phyloP scores from a whole-genome alignment of 2,329 filamentous ascomycete species.

The Xylaria sp. region DNA sequence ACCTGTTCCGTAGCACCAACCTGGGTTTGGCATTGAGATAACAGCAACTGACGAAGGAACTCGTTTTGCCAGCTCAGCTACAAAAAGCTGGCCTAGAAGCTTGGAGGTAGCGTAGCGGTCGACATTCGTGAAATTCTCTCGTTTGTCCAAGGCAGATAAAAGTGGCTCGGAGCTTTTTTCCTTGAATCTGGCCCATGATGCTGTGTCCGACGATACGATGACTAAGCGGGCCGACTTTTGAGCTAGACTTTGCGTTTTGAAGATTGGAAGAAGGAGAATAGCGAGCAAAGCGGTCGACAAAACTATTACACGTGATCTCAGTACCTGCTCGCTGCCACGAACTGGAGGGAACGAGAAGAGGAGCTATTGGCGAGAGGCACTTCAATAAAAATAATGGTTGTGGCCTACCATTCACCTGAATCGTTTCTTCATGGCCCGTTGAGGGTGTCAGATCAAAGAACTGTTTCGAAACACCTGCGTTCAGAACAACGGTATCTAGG shows the following conservation, averaged over 20 bases:
- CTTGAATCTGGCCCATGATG: constrained; percentile 10
- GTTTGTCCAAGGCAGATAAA: neutral
- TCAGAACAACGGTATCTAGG: neutral
- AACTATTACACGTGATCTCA: too few species aligned
- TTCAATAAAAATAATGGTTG: too few species aligned
- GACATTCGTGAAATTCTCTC: neutral
- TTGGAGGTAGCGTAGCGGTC: constrained; percentile 41
- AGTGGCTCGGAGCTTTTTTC: neutral
- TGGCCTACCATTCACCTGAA: neutral
- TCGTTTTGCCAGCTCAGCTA: constrained; percentile 44
- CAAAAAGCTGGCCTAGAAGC: constrained; percentile 45
- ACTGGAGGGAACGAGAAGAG: too few species aligned
- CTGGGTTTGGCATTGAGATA: constrained; percentile 28
- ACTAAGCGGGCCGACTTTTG: constrained; percentile 32
- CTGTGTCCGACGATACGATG: constrained; percentile 41
- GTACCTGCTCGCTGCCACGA: too few species aligned
- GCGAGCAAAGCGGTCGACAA: neutral
- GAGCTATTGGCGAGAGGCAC: too few species aligned
- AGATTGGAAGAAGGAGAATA: neutral
- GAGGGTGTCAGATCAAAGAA: neutral
- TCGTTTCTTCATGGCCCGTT: neutral
- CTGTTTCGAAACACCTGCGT: neutral
- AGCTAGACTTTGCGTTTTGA: neutral
- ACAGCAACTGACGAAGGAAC: constrained; percentile 30
- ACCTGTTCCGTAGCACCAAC: constrained; percentile 26